phyloP scores from a whole-genome alignment of 257 asterid species.

The Nicotiana noctiflora region DNA sequence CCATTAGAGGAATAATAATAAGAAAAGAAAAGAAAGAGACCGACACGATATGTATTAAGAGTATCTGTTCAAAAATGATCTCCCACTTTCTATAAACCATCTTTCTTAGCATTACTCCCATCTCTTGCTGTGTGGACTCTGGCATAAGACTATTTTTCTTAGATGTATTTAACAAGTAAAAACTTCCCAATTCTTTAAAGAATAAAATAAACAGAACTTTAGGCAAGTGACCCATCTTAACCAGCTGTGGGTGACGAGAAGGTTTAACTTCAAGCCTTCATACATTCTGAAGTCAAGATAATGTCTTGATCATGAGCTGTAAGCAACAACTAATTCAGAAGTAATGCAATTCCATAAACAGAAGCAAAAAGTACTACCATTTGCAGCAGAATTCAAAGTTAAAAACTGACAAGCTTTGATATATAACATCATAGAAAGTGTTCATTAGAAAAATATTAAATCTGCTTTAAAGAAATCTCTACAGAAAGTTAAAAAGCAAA shows the following conservation, averaged over 20 bases:
- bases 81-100: too few species aligned
- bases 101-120: neutral
- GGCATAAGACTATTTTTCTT: neutral
- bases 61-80: neutral
- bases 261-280: neutral
- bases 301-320: neutral
- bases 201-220: neutral
- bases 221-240: neutral
- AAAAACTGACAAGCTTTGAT: neutral
- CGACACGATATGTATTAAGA: neutral
- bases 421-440: neutral
- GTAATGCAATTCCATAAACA: neutral
- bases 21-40: neutral
- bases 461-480: neutral
- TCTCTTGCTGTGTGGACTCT: neutral
- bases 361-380: neutral
- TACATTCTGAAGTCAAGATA: neutral
- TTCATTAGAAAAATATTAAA: neutral
- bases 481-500: neutral
- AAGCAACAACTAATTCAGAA: neutral
- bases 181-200: neutral
- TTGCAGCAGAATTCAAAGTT: neutral
- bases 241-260: neutral
- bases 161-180: neutral
- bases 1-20: neutral